Percentiles rank a stretch among this genome's conserved stretches.
These are phyloP conservation scores for Microcyclospora pomicola DNA, from an alignment of 2,329 filamentous ascomycete species.

Conservation along the genomic window DNA sequence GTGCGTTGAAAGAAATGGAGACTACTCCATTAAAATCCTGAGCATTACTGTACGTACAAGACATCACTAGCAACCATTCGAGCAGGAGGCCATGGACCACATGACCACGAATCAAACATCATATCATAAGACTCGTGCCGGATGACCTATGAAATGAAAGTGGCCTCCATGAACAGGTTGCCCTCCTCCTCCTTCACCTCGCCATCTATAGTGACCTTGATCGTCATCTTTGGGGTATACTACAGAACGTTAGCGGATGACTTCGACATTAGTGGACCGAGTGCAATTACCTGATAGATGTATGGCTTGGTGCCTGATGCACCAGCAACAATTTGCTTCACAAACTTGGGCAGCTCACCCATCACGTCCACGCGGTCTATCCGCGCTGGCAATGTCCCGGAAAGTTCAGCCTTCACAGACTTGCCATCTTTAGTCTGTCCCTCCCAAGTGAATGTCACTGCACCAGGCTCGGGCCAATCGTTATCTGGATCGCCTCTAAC, in stretches of 20 bases:
- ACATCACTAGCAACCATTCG: too few species aligned
- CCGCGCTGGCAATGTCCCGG: conserved; percentile 53
- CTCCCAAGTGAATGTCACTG: conserved; percentile 62
- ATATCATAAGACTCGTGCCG: too few species aligned
- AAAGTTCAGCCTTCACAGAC: conserved; percentile 53
- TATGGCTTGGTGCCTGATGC: conserved; percentile 90
- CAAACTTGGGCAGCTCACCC: conserved; percentile 87
- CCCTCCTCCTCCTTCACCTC: conserved; percentile 68
- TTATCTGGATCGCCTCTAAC: conserved; percentile 60
- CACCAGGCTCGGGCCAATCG: conserved; percentile 77
- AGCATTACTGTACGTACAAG: too few species aligned
- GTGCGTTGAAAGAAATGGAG: too few species aligned
- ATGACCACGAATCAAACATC: too few species aligned
- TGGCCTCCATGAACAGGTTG: conserved; percentile 71
- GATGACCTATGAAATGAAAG: conserved; percentile 62
- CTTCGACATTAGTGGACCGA: too few species aligned
- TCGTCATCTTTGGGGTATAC: conserved; percentile 58
- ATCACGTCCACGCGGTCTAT: conserved; percentile 86
- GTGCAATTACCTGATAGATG: conserved; percentile 66
- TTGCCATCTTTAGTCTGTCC: conserved; percentile 68
- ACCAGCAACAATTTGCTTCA: conserved; percentile 82
- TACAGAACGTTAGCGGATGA: conserved; percentile 25
- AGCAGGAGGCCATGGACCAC: too few species aligned
- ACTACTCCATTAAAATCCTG: too few species aligned
- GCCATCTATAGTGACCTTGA: conserved; percentile 78